Percentiles rank a stretch among this genome's conserved stretches.
These are phyloP conservation scores for Pythium brachiatum DNA, from an alignment of 352 stramenopile genomes.

Conservation along the genomic window DNA sequence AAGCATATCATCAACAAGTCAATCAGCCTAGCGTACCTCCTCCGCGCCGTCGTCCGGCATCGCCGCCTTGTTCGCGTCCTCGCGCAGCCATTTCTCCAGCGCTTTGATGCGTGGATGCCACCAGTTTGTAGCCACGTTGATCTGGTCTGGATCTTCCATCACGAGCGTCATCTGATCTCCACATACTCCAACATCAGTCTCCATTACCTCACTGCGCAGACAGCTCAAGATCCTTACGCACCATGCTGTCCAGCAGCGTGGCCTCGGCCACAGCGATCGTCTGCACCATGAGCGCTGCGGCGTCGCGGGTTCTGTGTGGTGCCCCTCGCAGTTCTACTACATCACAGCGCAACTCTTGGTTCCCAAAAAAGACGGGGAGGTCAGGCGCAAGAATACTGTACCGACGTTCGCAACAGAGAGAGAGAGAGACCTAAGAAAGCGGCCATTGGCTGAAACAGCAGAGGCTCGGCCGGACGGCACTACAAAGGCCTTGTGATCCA, in stretches of 20 bases:
- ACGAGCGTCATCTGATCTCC: constrained; percentile 44
- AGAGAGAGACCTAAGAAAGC: background rate
- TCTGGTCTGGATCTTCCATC: constrained; percentile 39
- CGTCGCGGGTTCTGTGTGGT: background rate
- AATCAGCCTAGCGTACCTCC: constrained; percentile 36
- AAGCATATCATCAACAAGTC: background rate
- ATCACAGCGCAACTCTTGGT: background rate
- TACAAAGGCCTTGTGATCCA: background rate
- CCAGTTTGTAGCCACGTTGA: constrained; percentile 49
- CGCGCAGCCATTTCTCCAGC: constrained; percentile 68
- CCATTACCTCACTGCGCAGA: background rate
- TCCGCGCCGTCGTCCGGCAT: constrained; percentile 71
- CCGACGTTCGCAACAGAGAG: background rate
- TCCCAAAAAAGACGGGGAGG: constrained; percentile 4
- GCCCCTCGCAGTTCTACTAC: background rate
- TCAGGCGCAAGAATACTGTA: constrained; percentile 7
- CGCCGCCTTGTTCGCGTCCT: constrained; percentile 49
- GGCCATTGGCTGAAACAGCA: constrained; percentile 4
- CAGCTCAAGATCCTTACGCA: constrained; percentile 18
- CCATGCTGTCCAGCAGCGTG: constrained; percentile 48
- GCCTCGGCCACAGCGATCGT: constrained; percentile 54
- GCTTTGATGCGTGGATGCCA: constrained; percentile 68
- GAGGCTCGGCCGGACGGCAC: too few species aligned
- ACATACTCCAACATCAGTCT: background rate
- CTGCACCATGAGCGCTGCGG: constrained; percentile 40